Evolutionary conservation across 352 stramenopile species (phyloP).

Genomic region (Globisporangium yorkense): DNA sequence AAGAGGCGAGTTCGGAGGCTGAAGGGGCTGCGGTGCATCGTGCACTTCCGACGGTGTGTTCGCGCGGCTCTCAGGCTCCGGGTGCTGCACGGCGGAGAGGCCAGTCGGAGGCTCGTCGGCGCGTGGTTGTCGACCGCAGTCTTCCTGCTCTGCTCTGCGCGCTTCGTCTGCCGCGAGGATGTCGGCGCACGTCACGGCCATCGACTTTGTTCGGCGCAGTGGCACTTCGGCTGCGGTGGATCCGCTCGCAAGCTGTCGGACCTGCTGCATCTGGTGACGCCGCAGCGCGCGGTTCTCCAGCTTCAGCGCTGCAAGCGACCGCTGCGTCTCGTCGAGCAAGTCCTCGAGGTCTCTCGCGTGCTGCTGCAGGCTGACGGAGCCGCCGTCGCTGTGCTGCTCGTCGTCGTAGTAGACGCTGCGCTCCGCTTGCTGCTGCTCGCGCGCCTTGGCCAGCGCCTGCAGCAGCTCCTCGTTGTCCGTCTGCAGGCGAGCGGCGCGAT

Average conservation of each 20-base stretch:
- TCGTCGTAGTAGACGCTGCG: background rate
- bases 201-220: constrained; percentile 6
- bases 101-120: background rate
- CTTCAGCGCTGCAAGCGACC: constrained; percentile 22
- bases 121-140: background rate
- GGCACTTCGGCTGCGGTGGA: background rate
- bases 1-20: constrained; percentile 2
- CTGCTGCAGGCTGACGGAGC: constrained; percentile 6
- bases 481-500: constrained; percentile 9
- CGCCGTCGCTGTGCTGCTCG: background rate
- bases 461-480: constrained; percentile 12
- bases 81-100: background rate
- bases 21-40: too few relatives aligned
- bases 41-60: background rate
- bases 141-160: background rate
- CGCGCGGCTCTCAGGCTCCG: background rate
- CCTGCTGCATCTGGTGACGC: constrained; percentile 5
- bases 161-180: constrained; percentile 9
- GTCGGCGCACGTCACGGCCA: constrained; percentile 8
- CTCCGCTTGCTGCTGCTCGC: background rate
- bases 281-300: constrained; percentile 33
- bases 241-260: background rate
- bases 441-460: background rate
- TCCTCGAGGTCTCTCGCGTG: constrained; percentile 12
- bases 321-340: constrained; percentile 33